Percentiles rank a stretch among this genome's conserved stretches.
These are phyloP conservation scores for Suhomyces sp. DNA, from an alignment of 805 yeast genomes.

Conservation along the genomic window DNA sequence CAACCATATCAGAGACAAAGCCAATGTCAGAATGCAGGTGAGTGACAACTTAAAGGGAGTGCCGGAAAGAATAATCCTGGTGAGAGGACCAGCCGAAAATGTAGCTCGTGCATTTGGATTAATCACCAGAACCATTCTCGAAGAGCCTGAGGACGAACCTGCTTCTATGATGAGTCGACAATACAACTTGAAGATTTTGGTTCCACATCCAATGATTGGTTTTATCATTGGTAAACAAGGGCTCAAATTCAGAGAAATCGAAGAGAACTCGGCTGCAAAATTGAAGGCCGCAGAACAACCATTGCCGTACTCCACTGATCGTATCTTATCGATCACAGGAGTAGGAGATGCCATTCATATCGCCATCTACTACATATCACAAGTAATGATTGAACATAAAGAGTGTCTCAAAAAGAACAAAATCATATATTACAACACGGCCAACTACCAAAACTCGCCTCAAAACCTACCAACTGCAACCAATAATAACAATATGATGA, in stretches of 20 bases:
- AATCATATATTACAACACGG: constrained; percentile 58
- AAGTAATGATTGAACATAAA: constrained; percentile 61
- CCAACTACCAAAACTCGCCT: constrained; percentile 26
- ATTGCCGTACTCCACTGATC: constrained; percentile 73
- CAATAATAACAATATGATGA: constrained; percentile 14
- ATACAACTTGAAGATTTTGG: constrained; percentile 56
- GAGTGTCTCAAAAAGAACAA: constrained; percentile 52
- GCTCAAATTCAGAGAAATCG: constrained; percentile 71
- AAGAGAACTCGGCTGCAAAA: constrained; percentile 75
- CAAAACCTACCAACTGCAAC: neutral
- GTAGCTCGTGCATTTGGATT: constrained; percentile 82
- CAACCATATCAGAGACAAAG: constrained; percentile 56
- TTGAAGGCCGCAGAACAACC: constrained; percentile 70
- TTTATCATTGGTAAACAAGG: constrained; percentile 79
- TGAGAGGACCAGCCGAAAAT: constrained; percentile 70
- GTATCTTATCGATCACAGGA: constrained; percentile 66
- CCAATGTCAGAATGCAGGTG: constrained; percentile 65
- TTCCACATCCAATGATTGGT: constrained; percentile 81
- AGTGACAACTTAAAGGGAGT: constrained; percentile 69
- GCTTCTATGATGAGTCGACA: constrained; percentile 54
- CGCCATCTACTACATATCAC: constrained; percentile 72
- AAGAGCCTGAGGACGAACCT: constrained; percentile 63
- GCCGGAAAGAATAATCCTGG: constrained; percentile 71
- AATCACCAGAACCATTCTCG: constrained; percentile 61
- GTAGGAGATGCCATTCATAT: constrained; percentile 87